These are phyloP conservation scores for Lactarius sp. DNA, from an alignment of 768 basidiomycete genomes.

Conservation along the genomic window DNA sequence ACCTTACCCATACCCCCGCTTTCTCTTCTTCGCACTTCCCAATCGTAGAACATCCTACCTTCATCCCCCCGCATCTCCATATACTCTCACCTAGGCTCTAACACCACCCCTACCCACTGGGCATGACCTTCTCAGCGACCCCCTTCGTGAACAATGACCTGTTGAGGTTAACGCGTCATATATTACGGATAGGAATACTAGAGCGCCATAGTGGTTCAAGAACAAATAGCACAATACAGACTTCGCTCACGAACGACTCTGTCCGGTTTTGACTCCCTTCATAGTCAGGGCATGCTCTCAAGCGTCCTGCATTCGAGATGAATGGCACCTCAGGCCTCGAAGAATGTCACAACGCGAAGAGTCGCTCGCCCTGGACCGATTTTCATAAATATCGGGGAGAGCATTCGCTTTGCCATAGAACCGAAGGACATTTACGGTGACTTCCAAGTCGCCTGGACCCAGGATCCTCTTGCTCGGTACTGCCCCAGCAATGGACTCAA, in stretches of 20 bases:
- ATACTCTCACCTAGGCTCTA: conserved; percentile 37
- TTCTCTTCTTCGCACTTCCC: background rate
- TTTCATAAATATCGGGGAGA: conserved; percentile 98
- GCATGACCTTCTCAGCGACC: conserved; percentile 60
- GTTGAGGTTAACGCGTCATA: conserved; percentile 63
- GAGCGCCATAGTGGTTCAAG: conserved; percentile 77
- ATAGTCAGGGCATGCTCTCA: conserved; percentile 39
- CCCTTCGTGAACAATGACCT: conserved; percentile 34
- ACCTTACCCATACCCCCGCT: background rate
- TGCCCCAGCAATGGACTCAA: conserved; percentile 96
- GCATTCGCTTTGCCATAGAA: conserved; percentile 91
- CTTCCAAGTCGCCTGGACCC: conserved; percentile 95
- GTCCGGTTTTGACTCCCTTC: conserved; percentile 13
- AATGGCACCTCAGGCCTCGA: conserved; percentile 65
- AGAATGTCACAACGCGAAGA: conserved; percentile 93
- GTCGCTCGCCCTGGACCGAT: conserved; percentile 70
- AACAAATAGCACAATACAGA: conserved; percentile 80
- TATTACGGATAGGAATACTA: conserved; percentile 61
- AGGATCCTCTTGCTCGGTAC: conserved; percentile 96
- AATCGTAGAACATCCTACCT: background rate
- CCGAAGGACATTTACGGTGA: conserved; percentile 98
- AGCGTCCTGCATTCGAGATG: conserved; percentile 74
- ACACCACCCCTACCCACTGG: conserved; percentile 62
- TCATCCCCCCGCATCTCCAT: conserved; percentile 7
- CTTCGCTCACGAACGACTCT: background rate